phyloP scores from a whole-genome alignment of 2,329 filamentous ascomycete genomes.

The Rhexocercosporidium sp. region DNA sequence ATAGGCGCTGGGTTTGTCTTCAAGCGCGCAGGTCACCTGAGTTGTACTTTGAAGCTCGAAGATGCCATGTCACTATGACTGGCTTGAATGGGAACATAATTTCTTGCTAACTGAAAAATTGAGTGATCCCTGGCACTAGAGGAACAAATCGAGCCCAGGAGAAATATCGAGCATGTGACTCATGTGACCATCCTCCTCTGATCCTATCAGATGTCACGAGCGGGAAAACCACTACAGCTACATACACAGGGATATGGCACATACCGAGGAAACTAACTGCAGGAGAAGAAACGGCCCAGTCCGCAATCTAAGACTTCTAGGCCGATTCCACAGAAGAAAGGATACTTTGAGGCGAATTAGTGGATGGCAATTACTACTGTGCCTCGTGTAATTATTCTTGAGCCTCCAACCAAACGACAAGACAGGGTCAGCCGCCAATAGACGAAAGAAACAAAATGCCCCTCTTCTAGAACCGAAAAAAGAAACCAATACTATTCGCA shows the following conservation, averaged over 20 bases:
- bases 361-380: neutral
- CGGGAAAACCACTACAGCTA: neutral
- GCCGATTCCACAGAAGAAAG: neutral
- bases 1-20: constrained; percentile 1
- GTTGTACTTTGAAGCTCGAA: neutral
- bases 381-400: neutral
- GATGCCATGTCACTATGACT: too few relatives aligned
- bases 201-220: neutral
- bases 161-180: neutral
- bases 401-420: neutral
- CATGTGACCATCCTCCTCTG: neutral
- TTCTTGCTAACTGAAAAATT: neutral
- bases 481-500: neutral
- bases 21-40: constrained; percentile 13
- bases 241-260: neutral
- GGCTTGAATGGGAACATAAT: too few relatives aligned
- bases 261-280: neutral
- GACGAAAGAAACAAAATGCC: neutral
- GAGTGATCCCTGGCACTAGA: neutral
- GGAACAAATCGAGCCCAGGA: neutral
- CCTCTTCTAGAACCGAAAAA: neutral
- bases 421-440: neutral
- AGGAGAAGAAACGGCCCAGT: neutral
- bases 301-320: neutral
- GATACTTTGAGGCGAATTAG: neutral